phyloP scores from a whole-genome alignment of 495 filamentous ascomycete genomes.

The Penicillium maclennaniae region DNA sequence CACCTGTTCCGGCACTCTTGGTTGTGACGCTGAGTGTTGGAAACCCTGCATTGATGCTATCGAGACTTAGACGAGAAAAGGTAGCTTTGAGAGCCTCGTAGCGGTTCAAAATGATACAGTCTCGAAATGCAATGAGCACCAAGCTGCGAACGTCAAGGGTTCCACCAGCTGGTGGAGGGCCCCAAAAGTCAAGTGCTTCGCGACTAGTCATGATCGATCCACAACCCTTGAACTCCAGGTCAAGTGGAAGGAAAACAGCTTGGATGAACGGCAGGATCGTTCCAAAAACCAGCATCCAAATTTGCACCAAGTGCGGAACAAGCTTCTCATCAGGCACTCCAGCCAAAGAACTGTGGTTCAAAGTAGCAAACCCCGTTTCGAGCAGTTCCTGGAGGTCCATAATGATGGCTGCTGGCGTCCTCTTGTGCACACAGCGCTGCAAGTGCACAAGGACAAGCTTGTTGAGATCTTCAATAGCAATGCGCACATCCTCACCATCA shows the following conservation, averaged over 20 bases:
- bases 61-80: slow-evolving; percentile 86
- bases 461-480: slow-evolving; percentile 94
- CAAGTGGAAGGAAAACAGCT: slow-evolving; percentile 90
- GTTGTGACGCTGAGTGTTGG: slow-evolving; percentile 44
- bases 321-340: slow-evolving; percentile 76
- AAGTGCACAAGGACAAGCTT: slow-evolving; percentile 77
- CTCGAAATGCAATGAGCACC: slow-evolving; percentile 84
- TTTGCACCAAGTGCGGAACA: slow-evolving; percentile 81
- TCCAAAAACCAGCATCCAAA: slow-evolving; percentile 90
- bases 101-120: slow-evolving; percentile 78
- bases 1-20: slow-evolving; percentile 43
- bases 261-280: slow-evolving; percentile 91
- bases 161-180: slow-evolving; percentile 48
- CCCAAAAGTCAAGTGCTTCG: slow-evolving; percentile 88
- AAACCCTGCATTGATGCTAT: slow-evolving; percentile 64
- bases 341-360: slow-evolving; percentile 73
- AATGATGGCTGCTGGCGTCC: slow-evolving; percentile 62
- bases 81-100: slow-evolving; percentile 82
- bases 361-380: slow-evolving; percentile 72
- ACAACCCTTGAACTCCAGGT: slow-evolving; percentile 86
- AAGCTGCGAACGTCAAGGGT: slow-evolving; percentile 82
- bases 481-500: slow-evolving; percentile 82
- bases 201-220: slow-evolving; percentile 70
- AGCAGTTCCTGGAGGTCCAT: slow-evolving; percentile 79
- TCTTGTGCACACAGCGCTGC: slow-evolving; percentile 68